Conservation (phyloP, 2,329 filamentous ascomycete species). For the Colletotrichum incanum region DNA sequence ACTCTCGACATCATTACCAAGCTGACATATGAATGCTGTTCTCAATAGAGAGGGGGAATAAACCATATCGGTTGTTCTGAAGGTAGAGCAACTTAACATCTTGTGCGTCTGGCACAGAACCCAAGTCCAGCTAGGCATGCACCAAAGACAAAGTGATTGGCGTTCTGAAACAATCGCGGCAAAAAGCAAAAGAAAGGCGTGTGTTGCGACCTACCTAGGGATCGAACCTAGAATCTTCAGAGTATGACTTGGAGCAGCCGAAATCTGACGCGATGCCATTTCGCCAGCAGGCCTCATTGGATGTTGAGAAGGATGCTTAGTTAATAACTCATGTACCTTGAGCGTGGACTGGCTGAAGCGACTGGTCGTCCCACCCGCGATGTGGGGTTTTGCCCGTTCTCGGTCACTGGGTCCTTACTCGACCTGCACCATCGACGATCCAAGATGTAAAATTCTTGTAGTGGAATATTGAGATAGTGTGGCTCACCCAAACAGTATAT, state of each 20-base stretch:
- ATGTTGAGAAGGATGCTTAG: fast-evolving
- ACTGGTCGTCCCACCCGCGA: not conserved
- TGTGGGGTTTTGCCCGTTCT: constrained; percentile 16
- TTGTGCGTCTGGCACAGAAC: not conserved
- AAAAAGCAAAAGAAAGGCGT: not conserved
- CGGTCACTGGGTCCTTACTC: not conserved
- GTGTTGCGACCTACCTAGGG: constrained; percentile 39
- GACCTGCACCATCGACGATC: not conserved
- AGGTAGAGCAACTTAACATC: too few species aligned
- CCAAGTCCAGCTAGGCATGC: too few species aligned
- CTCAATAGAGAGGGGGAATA: not conserved
- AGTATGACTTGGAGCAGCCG: constrained; percentile 39
- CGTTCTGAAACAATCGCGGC: not conserved
- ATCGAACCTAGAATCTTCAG: constrained; percentile 44
- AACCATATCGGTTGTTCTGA: too few species aligned
- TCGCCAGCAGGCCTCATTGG: constrained; percentile 40
- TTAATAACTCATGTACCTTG: not conserved
- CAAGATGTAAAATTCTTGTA: not conserved
- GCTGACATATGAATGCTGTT: not conserved
- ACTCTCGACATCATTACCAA: not conserved
- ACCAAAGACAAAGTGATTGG: not conserved
- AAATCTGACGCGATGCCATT: constrained; percentile 44
- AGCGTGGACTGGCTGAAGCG: not conserved
- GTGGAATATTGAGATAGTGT: too few species aligned
- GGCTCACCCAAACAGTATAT: not conserved